Conservation (phyloP, 768 basidiomycete species). For the Tylopilus intermedius region DNA sequence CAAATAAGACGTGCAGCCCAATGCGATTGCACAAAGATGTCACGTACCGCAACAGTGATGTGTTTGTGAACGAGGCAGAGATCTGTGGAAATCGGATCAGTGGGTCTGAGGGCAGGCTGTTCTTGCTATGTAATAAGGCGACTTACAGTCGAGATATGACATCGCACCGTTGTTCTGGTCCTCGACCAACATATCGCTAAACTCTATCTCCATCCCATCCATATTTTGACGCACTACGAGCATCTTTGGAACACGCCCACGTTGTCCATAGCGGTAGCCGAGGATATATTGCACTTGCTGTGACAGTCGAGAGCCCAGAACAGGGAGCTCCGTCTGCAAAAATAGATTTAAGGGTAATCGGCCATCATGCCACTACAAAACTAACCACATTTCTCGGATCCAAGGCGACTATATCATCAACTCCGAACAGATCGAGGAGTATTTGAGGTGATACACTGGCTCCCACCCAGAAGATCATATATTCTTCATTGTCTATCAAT, state of each 20-base stretch:
- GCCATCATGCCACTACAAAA: background rate
- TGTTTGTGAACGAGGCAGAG: conserved; percentile 34
- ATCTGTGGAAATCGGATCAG: conserved; percentile 14
- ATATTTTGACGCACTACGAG: conserved; percentile 85
- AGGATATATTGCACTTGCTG: conserved; percentile 83
- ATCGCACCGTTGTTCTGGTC: conserved; percentile 95
- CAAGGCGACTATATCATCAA: conserved; percentile 69
- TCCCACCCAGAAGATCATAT: conserved; percentile 89
- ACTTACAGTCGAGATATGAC: conserved; percentile 86
- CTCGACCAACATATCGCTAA: conserved; percentile 95
- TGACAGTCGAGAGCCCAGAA: conserved; percentile 70
- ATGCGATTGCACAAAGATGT: background rate
- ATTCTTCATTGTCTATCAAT: conserved; percentile 77
- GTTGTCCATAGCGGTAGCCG: conserved; percentile 53
- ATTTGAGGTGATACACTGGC: conserved; percentile 75
- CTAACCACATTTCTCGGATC: conserved; percentile 62
- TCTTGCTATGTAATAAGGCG: background rate
- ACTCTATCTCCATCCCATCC: conserved; percentile 91
- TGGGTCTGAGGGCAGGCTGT: background rate
- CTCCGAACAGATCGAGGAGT: conserved; percentile 76
- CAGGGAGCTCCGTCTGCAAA: conserved; percentile 62
- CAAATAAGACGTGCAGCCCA: conserved; percentile 1
- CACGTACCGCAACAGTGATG: conserved; percentile 26
- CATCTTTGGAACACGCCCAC: conserved; percentile 55
- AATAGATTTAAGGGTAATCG: conserved; percentile 7